These are phyloP conservation scores for Nymphaea thermarum DNA, from an alignment of 164 flowering plant species.

Conservation along the genomic window DNA sequence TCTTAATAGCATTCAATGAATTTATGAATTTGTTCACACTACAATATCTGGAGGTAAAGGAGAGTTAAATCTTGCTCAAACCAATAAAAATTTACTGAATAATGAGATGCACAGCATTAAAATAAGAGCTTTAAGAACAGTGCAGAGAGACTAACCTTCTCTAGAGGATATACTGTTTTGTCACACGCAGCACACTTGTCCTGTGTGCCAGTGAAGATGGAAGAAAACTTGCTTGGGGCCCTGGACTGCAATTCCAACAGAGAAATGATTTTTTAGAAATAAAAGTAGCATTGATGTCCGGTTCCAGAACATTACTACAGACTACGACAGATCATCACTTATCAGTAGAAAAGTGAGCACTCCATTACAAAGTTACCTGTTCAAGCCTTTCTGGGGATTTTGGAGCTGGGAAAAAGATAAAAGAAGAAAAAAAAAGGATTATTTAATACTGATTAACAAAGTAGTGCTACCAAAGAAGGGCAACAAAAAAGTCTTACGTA, in stretches of 20 bases:
- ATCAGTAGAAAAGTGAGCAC: too few relatives aligned
- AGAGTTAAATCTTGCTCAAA: background rate
- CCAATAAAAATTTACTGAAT: background rate
- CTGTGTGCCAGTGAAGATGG: constrained; percentile 97
- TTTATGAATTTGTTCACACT: too few relatives aligned
- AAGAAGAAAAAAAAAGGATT: background rate
- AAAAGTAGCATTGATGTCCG: background rate
- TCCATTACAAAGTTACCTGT: background rate
- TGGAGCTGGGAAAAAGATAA: background rate
- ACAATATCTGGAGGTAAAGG: background rate
- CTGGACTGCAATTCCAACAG: constrained; percentile 40
- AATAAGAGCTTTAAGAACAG: too few relatives aligned
- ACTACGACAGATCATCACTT: background rate
- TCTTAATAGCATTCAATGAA: too few relatives aligned
- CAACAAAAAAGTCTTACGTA: constrained; percentile 41
- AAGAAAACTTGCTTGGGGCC: constrained; percentile 89
- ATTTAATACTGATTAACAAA: background rate
- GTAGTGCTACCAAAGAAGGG: background rate
- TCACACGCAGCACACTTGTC: constrained; percentile 97
- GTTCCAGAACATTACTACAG: background rate
- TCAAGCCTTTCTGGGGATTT: background rate
- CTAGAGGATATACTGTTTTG: constrained; percentile 87
- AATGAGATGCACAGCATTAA: background rate
- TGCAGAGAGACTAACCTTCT: constrained; percentile 16
- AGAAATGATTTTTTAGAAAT: too few relatives aligned